A percentile compares a stretch with the other conserved stretches of the same genome.
Evolutionary conservation across 2,329 filamentous ascomycete species (phyloP).

Genomic region (Trichoderma sp.): DNA sequence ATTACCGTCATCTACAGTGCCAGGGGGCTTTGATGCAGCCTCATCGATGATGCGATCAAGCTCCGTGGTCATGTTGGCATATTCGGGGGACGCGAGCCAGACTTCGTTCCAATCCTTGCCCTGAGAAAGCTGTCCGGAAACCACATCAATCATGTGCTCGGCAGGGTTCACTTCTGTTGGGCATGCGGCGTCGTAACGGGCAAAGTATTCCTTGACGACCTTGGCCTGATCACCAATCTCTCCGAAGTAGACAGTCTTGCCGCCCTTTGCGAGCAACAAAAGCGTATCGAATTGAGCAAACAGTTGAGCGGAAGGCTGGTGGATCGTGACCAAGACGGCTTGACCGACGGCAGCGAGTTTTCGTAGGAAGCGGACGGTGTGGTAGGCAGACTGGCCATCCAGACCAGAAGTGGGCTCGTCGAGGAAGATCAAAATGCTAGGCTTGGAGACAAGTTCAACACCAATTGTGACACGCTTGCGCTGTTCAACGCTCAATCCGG

Average conservation of each 20-base stretch:
- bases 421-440: slow-evolving; percentile 62
- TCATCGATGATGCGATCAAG: slow-evolving; percentile 65
- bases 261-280: slow-evolving; percentile 66
- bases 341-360: slow-evolving; percentile 69
- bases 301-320: slow-evolving; percentile 69
- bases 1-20: slow-evolving; percentile 55
- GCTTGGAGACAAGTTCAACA: slow-evolving; percentile 65
- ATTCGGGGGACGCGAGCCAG: slow-evolving; percentile 68
- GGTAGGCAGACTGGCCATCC: slow-evolving; percentile 70
- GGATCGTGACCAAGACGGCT: slow-evolving; percentile 70
- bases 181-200: slow-evolving; percentile 65
- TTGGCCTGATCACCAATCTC: slow-evolving; percentile 62
- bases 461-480: slow-evolving; percentile 62
- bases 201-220: slow-evolving; percentile 66
- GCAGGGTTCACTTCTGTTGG: slow-evolving; percentile 68
- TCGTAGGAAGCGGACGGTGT: slow-evolving; percentile 66
- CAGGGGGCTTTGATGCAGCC: slow-evolving; percentile 50
- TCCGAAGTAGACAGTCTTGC: slow-evolving; percentile 69
- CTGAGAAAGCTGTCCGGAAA: slow-evolving; percentile 53
- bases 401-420: slow-evolving; percentile 68
- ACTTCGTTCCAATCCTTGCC: slow-evolving; percentile 68
- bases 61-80: slow-evolving; percentile 59
- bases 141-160: slow-evolving; percentile 72
- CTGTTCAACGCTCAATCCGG: slow-evolving; percentile 57
- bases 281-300: slow-evolving; percentile 70